Conservation (phyloP, 352 stramenopile genomes). For the Pythium biforme region DNA sequence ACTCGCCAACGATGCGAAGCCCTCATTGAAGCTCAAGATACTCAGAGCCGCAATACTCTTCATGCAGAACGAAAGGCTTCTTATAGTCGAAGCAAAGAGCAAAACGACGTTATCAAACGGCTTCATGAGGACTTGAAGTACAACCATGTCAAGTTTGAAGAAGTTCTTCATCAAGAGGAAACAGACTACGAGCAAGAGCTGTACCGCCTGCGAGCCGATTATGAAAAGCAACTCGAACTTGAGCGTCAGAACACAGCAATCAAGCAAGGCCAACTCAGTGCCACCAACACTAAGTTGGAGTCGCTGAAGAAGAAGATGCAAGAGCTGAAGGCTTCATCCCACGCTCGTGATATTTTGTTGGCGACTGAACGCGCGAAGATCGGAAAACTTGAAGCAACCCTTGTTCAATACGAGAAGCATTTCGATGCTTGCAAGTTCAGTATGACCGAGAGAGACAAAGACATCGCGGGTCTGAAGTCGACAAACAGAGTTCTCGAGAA, state of each 20-base stretch:
- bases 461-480: constrained; percentile 60
- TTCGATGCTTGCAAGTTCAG: constrained; percentile 67
- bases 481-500: constrained; percentile 80
- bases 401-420: constrained; percentile 71
- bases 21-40: constrained; percentile 81
- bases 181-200: constrained; percentile 81
- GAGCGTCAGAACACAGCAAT: constrained; percentile 80
- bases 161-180: constrained; percentile 80
- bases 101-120: constrained; percentile 82
- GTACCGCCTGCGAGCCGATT: constrained; percentile 48
- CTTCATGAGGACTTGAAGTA: constrained; percentile 85
- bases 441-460: constrained; percentile 72
- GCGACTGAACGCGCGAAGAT: constrained; percentile 71
- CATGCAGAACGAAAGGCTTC: constrained; percentile 65
- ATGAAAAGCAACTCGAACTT: constrained; percentile 60
- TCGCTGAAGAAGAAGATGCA: constrained; percentile 85
- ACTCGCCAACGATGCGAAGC: constrained; percentile 88
- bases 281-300: constrained; percentile 78
- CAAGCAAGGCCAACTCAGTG: constrained; percentile 78
- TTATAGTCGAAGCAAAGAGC: constrained; percentile 69
- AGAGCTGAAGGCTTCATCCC: constrained; percentile 70
- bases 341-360: constrained; percentile 68
- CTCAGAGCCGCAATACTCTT: constrained; percentile 52
- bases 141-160: constrained; percentile 85
- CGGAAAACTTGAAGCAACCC: constrained; percentile 53